Percentiles rank a stretch among this genome's conserved stretches.
Evolutionary conservation across 768 basidiomycete genomes (phyloP).

Genomic region (Exsudoporus frostii): DNA sequence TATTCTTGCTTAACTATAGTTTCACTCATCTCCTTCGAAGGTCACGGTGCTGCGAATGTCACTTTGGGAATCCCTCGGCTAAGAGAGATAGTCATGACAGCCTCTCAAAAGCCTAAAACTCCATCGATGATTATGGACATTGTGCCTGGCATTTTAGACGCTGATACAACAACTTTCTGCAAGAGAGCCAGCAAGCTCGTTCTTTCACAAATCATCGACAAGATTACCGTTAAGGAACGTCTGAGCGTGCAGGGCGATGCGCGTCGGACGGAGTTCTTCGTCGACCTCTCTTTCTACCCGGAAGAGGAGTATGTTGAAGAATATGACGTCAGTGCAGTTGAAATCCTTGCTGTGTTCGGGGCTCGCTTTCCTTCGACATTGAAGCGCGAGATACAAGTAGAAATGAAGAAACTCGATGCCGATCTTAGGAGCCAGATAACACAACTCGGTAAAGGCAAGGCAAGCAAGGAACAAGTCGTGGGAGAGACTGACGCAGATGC

Average conservation of each 20-base stretch:
- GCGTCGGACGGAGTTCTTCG: constrained; percentile 75
- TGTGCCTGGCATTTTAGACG: constrained; percentile 45
- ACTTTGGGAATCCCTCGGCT: constrained; percentile 98
- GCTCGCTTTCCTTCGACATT: constrained; percentile 74
- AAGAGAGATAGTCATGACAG: constrained; percentile 99
- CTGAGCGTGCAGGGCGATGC: constrained; percentile 63
- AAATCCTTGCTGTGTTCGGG: constrained; percentile 71
- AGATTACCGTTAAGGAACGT: constrained; percentile 75
- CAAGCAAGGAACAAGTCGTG: constrained; percentile 39
- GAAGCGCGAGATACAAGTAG: constrained; percentile 80
- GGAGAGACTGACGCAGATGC: constrained; percentile 47
- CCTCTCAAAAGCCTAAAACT: constrained; percentile 92
- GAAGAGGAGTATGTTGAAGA: constrained; percentile 77
- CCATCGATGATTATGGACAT: constrained; percentile 93
- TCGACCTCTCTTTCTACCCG: constrained; percentile 85
- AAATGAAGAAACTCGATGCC: constrained; percentile 82
- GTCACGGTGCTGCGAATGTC: constrained; percentile 98
- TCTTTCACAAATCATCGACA: constrained; percentile 85
- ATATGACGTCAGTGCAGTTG: constrained; percentile 68
- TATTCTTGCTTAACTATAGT: not conserved
- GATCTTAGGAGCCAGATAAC: constrained; percentile 76
- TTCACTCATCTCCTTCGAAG: constrained; percentile 38
- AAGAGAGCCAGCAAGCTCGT: constrained; percentile 83
- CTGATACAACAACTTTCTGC: constrained; percentile 75
- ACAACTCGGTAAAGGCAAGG: constrained; percentile 80